Base-by-base conservation (phyloP, 805 yeast genomes). In the Middelhovenomyces tepae region DNA sequence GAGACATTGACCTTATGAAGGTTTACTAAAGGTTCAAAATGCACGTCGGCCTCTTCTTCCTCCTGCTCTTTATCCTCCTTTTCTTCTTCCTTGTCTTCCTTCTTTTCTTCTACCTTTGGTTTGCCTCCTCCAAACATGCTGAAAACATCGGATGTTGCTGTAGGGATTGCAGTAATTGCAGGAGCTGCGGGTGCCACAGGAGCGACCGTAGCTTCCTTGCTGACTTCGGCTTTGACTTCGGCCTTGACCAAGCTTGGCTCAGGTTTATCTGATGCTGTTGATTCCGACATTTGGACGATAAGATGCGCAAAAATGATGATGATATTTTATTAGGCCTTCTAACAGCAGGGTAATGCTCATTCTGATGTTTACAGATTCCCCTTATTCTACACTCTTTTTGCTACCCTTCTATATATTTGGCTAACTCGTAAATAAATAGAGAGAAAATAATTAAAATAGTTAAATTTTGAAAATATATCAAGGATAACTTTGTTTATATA, bases 1-100 rank as follows among this genome's bases (percentile, higher is more conserved):
- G 87, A 89, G 45, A 89, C 94, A 23, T 91, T 97, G 31, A 91
- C 96, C 62, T 84, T 82, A 64, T 87, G 95, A 49, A 91, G 75
- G 62, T 84, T 82, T 41, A 91, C 96, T 44, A 91, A 67, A 33
- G 98, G 98, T 67, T 89, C 96, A 51, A 91, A 91, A 60, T 91
- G 95, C 42, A 91, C 89, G 50, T 82, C 86, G 4, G 62, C 77
- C 39, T 66, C 80, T 14, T 71, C 78, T 16, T 71, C 81, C 13
- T 63, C 70, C 16, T 59, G 43, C 21, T 48, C 51, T 21, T 47
- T 52, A 24, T 48, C 44, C 13, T 46, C 43, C 21, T 49, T 48
- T 16, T 48, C 38, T 28, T 59, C 58, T 26, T 56, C 59, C 56
- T 25, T 58, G 28, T 54, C 56, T 27, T 56, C 57, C 29, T 48